A percentile compares a stretch with the other conserved stretches of the same genome.
phyloP scores from a whole-genome alignment of 768 basidiomycete genomes.

The Astraeus odoratus region DNA sequence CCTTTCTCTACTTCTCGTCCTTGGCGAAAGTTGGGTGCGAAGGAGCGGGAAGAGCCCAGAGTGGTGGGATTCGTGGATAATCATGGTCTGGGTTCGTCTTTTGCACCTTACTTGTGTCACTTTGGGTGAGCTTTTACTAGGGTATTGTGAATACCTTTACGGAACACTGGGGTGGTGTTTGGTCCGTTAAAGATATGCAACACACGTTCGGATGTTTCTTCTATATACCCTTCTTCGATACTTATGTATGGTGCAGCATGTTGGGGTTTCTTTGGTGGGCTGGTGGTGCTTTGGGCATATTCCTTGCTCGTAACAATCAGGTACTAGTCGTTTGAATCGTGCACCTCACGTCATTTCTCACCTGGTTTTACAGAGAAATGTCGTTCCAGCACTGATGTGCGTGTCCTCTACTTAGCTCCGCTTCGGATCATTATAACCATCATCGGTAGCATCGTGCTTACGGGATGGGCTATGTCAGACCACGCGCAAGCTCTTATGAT shows the following conservation, averaged over 20 bases:
- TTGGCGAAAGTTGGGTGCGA: conserved; percentile 73
- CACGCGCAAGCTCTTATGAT: conserved; percentile 82
- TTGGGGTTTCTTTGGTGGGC: conserved; percentile 67
- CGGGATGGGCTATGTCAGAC: conserved; percentile 92
- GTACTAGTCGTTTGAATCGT: conserved; percentile 28
- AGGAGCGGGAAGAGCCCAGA: conserved; percentile 70
- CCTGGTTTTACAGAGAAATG: conserved; percentile 44
- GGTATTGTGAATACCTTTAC: conserved; percentile 83
- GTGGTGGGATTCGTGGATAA: conserved; percentile 77
- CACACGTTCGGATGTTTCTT: conserved; percentile 58
- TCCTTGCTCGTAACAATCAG: conserved; percentile 71
- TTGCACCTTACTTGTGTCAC: conserved; percentile 4
- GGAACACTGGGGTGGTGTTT: conserved; percentile 72
- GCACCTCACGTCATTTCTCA: conserved; percentile 1
- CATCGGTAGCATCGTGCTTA: conserved; percentile 69
- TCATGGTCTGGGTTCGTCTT: conserved; percentile 44
- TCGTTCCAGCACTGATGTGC: conserved; percentile 79
- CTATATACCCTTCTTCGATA: conserved; percentile 3
- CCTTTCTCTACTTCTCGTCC: conserved; percentile 69
- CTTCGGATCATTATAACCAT: no score
- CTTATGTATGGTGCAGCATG: conserved; percentile 35
- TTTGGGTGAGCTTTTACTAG: background rate
- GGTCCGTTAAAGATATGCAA: conserved; percentile 94
- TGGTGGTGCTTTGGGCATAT: conserved; percentile 85
- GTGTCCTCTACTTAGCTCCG: no score